These are phyloP conservation scores for Vaccinium darrowii DNA, from an alignment of 148 eudicot species.

Conservation along the genomic window DNA sequence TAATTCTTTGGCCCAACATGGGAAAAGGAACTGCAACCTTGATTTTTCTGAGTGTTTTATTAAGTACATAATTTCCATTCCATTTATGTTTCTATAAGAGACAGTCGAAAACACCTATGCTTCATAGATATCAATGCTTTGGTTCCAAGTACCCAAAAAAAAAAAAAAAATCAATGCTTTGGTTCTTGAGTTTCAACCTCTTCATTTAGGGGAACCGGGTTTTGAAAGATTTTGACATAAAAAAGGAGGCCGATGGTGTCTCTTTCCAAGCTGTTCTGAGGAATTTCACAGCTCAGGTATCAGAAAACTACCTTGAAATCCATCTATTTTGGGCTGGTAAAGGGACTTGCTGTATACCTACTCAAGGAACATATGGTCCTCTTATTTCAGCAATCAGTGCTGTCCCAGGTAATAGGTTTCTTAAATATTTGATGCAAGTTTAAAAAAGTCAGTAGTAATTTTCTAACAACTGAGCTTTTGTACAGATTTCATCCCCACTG, in stretches of 20 bases:
- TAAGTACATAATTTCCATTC: neutral
- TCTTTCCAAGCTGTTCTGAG: slow-evolving; percentile 46
- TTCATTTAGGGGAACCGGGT: slow-evolving; percentile 51
- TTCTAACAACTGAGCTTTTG: slow-evolving; percentile 18
- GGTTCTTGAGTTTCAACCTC: slow-evolving; percentile 1
- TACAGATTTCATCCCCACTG: slow-evolving; percentile 68
- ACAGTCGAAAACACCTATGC: neutral
- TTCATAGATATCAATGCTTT: neutral
- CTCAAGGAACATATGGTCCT: slow-evolving; percentile 84
- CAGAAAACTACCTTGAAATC: slow-evolving; percentile 69
- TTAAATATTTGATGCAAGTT: neutral
- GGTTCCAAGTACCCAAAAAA: too few relatives aligned
- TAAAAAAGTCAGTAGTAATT: neutral
- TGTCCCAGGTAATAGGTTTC: slow-evolving; percentile 51
- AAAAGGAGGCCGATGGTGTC: slow-evolving; percentile 52
- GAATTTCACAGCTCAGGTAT: slow-evolving; percentile 47
- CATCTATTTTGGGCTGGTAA: slow-evolving; percentile 98
- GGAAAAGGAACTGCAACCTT: neutral
- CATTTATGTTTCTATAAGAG: neutral
- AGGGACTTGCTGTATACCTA: slow-evolving; percentile 85
- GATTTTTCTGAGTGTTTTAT: neutral
- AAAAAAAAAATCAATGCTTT: too few relatives aligned
- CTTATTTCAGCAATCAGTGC: slow-evolving; percentile 77
- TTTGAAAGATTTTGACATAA: slow-evolving; percentile 65
- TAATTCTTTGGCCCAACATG: neutral